Evolutionary conservation across 306 rosid species (phyloP), one percentile per base, ranked within the genome.

Genomic region (Vicia faba): DNA sequence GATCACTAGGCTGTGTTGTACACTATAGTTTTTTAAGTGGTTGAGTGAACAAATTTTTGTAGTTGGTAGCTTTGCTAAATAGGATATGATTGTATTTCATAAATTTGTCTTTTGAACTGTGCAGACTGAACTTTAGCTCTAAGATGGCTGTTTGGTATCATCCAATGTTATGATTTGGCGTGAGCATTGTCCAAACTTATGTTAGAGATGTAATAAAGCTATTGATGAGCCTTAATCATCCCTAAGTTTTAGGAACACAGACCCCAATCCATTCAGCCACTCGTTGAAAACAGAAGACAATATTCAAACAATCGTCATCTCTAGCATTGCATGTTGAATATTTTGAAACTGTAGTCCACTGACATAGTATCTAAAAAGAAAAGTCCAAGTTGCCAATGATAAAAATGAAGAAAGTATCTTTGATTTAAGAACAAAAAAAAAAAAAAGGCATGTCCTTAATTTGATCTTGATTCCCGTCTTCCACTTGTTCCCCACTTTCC

Each of bases 391-490:
- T 81, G 84, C 73, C 39, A 68, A 60, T 75, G 38, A 12, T 35
- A 81, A 46, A 46, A 74, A 59, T 10, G 41, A 59, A 84, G 55
- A 66, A 49, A 85, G 79, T 84, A 86, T 82, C 28, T 66, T 48
- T 25, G 41, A 71, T 75, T 55, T 55, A 23, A 51, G 74, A 78
- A 69, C 57, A 57, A 62, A 29, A 20, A 13, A 75, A 57, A 62
- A 29, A 20, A 13, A 75, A 63, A 73, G 72, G 29, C 62, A 56
- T 69, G 74, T 78, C 69, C 80, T 78, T 39, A 48, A 16, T 48
- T 71, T 79, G 83, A 73, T 78, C 68, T 59, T 62, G 84, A 84
- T 83, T 81, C 87, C 74, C 55, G 55, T 80, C 74, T 71, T 65
- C 71, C 84, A 79, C 77, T 81, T 72, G 81, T 20, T 39, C 16